These are phyloP conservation scores for Saccharomycopsis sp. DNA, from an alignment of 805 yeast genomes.

Conservation along the genomic window DNA sequence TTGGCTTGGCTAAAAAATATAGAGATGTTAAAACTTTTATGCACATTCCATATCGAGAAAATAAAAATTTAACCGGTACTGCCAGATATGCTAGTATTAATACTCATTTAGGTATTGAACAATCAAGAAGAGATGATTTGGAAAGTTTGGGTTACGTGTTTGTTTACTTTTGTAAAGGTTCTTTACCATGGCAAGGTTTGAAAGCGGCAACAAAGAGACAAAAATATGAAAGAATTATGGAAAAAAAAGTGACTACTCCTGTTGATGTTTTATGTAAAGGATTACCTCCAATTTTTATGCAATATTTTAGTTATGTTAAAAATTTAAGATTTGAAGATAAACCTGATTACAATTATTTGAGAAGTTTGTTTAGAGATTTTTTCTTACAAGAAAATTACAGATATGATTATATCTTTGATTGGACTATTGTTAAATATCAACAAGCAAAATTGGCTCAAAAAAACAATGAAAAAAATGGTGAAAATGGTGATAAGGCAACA, in stretches of 20 bases:
- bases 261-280: constrained; percentile 84
- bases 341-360: constrained; percentile 86
- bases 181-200: constrained; percentile 97
- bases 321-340: constrained; percentile 91
- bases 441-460: constrained; percentile 40
- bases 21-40: constrained; percentile 90
- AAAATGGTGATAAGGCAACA: not conserved
- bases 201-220: constrained; percentile 96
- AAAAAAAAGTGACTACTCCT: constrained; percentile 86
- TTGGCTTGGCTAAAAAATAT: constrained; percentile 89
- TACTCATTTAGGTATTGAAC: constrained; percentile 96
- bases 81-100: constrained; percentile 94
- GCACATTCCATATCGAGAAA: constrained; percentile 94
- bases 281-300: constrained; percentile 82
- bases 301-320: constrained; percentile 82
- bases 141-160: constrained; percentile 93
- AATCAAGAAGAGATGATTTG: constrained; percentile 91
- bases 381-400: constrained; percentile 82
- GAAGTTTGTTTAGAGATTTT: constrained; percentile 83
- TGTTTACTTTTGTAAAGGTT: constrained; percentile 90
- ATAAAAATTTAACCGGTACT: constrained; percentile 94
- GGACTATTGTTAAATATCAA: constrained; percentile 84
- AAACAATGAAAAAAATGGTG: constrained; percentile 32
- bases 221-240: constrained; percentile 93
- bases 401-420: constrained; percentile 92